A percentile compares a stretch with the other conserved stretches of the same genome.
Conservation (phyloP, 306 rosid species). For the Pyrus bretschneideri region DNA sequence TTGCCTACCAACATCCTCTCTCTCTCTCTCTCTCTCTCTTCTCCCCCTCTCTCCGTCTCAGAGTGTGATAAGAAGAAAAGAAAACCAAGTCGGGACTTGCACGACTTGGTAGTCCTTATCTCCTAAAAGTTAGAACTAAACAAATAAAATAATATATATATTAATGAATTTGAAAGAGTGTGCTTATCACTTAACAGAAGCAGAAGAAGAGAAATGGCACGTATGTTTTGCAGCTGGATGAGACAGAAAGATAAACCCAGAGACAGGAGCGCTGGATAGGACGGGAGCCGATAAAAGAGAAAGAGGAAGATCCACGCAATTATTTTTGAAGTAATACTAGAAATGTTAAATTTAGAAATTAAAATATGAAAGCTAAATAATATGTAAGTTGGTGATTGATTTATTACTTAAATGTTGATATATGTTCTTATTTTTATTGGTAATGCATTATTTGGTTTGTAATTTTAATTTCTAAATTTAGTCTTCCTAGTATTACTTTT, state of each 20-base stretch:
- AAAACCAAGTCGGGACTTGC: not conserved
- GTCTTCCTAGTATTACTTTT: rapidly evolving
- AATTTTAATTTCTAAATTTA: too few species aligned
- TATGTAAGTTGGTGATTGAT: too few species aligned
- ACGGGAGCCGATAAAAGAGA: not conserved
- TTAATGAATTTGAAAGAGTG: not conserved
- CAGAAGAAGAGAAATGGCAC: not conserved
- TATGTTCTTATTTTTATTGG: too few species aligned
- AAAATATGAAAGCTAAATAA: too few species aligned
- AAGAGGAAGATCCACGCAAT: too few species aligned
- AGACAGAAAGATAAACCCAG: not conserved
- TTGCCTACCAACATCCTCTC: constrained; percentile 85
- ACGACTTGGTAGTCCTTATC: constrained; percentile 4
- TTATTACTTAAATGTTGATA: too few species aligned
- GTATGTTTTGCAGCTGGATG: not conserved
- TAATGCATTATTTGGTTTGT: too few species aligned
- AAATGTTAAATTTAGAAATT: too few species aligned
- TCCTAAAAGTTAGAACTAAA: not conserved
- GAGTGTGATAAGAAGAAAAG: not conserved
- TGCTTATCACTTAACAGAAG: not conserved
- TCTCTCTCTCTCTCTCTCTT: not conserved
- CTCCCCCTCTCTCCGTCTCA: not conserved
- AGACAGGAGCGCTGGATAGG: not conserved
- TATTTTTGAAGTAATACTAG: too few species aligned
- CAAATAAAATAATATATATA: too few species aligned